Conservation (phyloP, 495 filamentous ascomycete genomes). For the Aspergillus heteromorphus region DNA sequence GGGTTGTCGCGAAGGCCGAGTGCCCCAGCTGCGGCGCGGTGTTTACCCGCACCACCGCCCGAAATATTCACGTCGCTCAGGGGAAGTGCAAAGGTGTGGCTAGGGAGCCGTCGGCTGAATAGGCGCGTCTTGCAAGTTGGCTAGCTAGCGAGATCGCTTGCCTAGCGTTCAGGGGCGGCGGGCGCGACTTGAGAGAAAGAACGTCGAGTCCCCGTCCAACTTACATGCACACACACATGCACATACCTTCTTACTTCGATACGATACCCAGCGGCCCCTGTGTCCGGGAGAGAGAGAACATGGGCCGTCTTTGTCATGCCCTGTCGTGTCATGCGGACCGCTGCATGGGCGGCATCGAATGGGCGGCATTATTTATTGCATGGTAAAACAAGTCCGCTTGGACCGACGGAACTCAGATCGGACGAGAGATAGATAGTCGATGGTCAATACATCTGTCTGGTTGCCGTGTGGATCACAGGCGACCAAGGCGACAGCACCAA, state of each 20-base stretch:
- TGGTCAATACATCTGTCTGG: background rate
- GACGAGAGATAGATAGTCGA: no score
- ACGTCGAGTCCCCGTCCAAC: no score
- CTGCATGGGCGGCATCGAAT: no score
- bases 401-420: background rate
- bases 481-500: background rate
- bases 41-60: constrained; percentile 84
- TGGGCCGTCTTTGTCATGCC: no score
- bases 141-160: background rate
- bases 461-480: background rate
- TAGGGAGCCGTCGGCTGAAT: constrained; percentile 27
- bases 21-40: constrained; percentile 87
- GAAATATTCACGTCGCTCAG: constrained; percentile 82
- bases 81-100: constrained; percentile 73
- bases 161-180: background rate
- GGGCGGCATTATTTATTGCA: no score
- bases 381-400: no score
- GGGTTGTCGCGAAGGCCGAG: constrained; percentile 76
- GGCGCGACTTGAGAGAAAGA: background rate
- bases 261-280: no score
- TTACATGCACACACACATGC: background rate
- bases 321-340: no score
- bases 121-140: no score
- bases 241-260: no score
- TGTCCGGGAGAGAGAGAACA: no score